Conservation (phyloP, 495 filamentous ascomycete genomes). For the Aspergillus sclerotioniger region DNA sequence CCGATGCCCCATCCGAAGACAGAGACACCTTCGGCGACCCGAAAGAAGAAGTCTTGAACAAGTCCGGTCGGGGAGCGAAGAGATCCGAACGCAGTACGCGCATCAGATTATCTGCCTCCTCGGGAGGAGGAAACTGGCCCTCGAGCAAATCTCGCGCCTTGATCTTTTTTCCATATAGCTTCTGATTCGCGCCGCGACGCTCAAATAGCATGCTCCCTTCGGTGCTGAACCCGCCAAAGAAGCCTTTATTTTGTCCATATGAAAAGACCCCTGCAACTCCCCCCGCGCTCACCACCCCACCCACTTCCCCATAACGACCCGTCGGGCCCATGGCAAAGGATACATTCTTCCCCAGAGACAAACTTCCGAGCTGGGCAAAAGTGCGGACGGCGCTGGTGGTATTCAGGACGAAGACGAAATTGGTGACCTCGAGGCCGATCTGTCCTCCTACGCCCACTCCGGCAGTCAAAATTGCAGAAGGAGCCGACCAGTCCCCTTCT, state of each 20-base stretch:
- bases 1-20: too few relatives aligned
- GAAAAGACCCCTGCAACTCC: conserved; percentile 83
- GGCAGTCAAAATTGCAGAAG: conserved; percentile 78
- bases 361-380: conserved; percentile 78
- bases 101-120: conserved; percentile 73
- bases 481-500: conserved; percentile 86
- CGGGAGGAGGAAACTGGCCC: conserved; percentile 72
- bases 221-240: conserved; percentile 86
- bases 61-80: too few relatives aligned
- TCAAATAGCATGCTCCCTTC: conserved; percentile 84
- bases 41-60: too few relatives aligned
- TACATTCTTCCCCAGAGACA: conserved; percentile 89
- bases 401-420: conserved; percentile 97
- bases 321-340: conserved; percentile 87
- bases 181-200: conserved; percentile 86
- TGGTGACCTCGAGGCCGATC: conserved; percentile 89
- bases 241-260: conserved; percentile 90
- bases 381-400: conserved; percentile 80
- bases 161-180: conserved; percentile 76
- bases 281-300: conserved; percentile 75
- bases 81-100: conserved; percentile 49
- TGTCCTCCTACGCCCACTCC: conserved; percentile 89
- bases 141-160: conserved; percentile 73
- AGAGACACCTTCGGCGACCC: too few relatives aligned
- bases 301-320: conserved; percentile 88